Percentiles rank a stretch among this genome's conserved stretches.
Evolutionary conservation across 179 eudicot genomes (phyloP).

Genomic region (Corrigiola litoralis): DNA sequence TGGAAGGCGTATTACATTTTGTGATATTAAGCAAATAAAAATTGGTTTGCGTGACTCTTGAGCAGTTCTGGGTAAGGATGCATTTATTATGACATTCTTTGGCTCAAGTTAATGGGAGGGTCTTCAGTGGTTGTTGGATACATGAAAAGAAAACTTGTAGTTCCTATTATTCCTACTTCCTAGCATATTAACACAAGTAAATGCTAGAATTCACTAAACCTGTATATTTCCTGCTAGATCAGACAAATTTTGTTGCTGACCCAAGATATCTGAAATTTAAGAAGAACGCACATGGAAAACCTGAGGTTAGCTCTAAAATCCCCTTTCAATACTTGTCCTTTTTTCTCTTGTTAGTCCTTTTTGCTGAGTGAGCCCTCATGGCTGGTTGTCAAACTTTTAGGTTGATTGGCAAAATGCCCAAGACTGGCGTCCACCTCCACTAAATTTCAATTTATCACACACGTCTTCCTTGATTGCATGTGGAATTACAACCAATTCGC

Average conservation of each 20-base stretch:
- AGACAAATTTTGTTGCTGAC: constrained; percentile 44
- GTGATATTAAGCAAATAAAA: not conserved
- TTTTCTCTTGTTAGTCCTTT: not conserved
- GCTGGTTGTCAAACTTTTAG: constrained; percentile 19
- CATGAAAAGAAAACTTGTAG: not conserved
- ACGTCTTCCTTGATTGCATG: constrained; percentile 81
- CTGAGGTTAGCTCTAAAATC: constrained; percentile 51
- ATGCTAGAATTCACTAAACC: constrained; percentile 11
- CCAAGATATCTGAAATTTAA: constrained; percentile 65
- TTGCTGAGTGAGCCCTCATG: not conserved
- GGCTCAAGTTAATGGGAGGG: not conserved
- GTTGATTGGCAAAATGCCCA: constrained; percentile 48
- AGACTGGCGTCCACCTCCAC: constrained; percentile 37
- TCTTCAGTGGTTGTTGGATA: not conserved
- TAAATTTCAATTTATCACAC: constrained; percentile 88
- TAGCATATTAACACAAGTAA: not conserved
- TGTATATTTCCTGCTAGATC: constrained; percentile 58
- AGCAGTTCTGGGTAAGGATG: too few relatives aligned
- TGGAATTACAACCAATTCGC: constrained; percentile 55
- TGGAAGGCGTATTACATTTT: not conserved
- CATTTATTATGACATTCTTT: not conserved
- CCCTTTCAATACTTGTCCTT: not conserved
- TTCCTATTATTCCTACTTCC: not conserved
- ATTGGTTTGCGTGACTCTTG: too few relatives aligned
- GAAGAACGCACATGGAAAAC: constrained; percentile 82